Conservation (phyloP, 495 filamentous ascomycete genomes). For the Neurospora tetrasperma region DNA sequence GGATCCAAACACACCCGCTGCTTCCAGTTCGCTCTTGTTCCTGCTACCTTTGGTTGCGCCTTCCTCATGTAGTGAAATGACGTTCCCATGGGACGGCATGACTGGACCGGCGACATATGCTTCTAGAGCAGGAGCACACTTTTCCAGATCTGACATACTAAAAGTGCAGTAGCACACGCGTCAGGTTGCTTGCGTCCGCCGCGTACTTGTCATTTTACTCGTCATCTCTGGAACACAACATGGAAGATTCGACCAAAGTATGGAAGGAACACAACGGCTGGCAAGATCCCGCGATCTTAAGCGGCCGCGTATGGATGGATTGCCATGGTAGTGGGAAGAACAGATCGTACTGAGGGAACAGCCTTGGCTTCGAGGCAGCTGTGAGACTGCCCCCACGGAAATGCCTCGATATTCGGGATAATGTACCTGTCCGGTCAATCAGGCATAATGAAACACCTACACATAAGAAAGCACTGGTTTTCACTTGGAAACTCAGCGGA, state of each 20-base stretch:
- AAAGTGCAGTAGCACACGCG: background rate
- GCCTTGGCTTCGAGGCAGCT: background rate
- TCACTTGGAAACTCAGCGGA: background rate
- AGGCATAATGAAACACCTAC: background rate
- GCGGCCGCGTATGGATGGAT: background rate
- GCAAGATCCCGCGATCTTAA: background rate
- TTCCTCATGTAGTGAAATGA: background rate
- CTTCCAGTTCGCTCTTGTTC: background rate
- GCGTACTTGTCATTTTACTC: background rate
- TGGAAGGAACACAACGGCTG: background rate
- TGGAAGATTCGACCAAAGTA: background rate
- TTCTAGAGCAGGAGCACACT: background rate
- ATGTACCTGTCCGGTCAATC: background rate
- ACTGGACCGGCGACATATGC: background rate
- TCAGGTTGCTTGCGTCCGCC: background rate
- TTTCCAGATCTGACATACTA: background rate
- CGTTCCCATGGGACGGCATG: background rate
- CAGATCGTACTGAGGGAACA: background rate
- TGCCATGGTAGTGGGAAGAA: background rate
- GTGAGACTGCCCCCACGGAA: background rate
- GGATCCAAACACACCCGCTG: background rate
- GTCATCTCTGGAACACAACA: background rate
- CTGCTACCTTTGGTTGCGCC: background rate
- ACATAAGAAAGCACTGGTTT: background rate
- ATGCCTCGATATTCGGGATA: background rate